Conservation (phyloP, 176 grass and related monocot species). For the Aegilops longissima region DNA sequence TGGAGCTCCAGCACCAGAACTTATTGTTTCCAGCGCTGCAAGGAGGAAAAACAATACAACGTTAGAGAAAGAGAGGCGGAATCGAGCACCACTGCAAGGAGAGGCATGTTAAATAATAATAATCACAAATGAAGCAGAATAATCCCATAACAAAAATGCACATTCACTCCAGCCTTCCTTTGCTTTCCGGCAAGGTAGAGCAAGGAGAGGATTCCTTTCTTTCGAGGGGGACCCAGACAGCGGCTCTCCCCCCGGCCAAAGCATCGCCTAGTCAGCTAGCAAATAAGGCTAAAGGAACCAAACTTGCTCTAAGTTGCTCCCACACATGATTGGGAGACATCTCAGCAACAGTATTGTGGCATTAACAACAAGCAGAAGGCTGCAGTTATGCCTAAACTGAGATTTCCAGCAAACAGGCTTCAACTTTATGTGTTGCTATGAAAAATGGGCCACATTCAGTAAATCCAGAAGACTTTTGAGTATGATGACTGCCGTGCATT, state of each 20-base stretch:
- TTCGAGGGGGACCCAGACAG: background rate
- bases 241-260: too few relatives aligned
- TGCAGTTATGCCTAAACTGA: background rate
- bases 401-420: background rate
- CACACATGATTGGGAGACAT: background rate
- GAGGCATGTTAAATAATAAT: too few relatives aligned
- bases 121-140: background rate
- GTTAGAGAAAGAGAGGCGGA: too few relatives aligned
- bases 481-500: background rate
- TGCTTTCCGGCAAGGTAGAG: background rate
- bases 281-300: background rate
- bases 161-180: background rate
- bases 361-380: background rate
- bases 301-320: background rate
- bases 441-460: background rate
- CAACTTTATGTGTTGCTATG: background rate
- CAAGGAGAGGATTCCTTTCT: background rate
- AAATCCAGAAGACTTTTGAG: background rate
- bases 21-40: slow-evolving; percentile 40
- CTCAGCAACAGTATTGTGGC: background rate
- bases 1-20: slow-evolving; percentile 45
- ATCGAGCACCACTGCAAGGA: too few relatives aligned
- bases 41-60: too few relatives aligned
- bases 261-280: background rate
- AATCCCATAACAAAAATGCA: background rate